Evolutionary conservation across 1,284 basidiomycete species (phyloP).

Genomic region (Schizophyllum commune): DNA sequence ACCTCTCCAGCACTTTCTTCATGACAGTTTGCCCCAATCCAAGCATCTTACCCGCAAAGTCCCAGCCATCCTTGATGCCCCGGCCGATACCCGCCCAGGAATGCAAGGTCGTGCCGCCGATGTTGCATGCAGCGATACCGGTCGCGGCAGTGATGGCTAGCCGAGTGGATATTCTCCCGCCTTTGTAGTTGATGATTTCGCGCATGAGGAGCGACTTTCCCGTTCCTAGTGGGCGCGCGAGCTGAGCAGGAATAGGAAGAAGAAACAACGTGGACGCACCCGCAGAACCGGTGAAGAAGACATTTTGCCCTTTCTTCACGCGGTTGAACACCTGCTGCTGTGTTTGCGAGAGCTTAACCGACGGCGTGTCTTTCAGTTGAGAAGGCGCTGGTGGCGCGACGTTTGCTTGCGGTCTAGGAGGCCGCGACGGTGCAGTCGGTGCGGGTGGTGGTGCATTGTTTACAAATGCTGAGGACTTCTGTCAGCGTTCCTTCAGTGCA

Average conservation of each 20-base stretch:
- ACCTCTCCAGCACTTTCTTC: conserved; percentile 55
- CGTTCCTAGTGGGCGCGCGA: conserved; percentile 77
- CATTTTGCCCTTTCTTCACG: conserved; percentile 25
- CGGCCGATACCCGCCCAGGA: conserved; percentile 60
- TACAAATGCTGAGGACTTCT: background rate
- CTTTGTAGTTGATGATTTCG: conserved; percentile 68
- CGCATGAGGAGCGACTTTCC: conserved; percentile 86
- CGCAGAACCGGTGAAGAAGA: conserved; percentile 84
- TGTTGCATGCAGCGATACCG: conserved; percentile 86
- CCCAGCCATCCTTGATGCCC: conserved; percentile 28
- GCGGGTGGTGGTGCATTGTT: background rate
- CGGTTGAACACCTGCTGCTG: conserved; percentile 26
- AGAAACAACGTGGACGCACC: conserved; percentile 59
- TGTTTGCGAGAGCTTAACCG: conserved; percentile 26
- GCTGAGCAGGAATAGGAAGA: conserved; percentile 87
- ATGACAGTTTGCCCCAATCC: background rate
- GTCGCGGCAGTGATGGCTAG: conserved; percentile 79
- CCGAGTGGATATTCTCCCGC: conserved; percentile 43
- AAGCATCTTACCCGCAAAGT: background rate
- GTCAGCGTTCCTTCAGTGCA: background rate
- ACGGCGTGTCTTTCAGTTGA: conserved; percentile 1
- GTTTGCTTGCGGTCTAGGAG: background rate
- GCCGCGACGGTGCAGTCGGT: background rate
- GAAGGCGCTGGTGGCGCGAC: background rate
- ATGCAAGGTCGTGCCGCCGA: conserved; percentile 83